Evolutionary conservation across 2,329 filamentous ascomycete species (phyloP), one percentile per base, ranked within the genome.

Genomic region (Exophiala aquamarina): DNA sequence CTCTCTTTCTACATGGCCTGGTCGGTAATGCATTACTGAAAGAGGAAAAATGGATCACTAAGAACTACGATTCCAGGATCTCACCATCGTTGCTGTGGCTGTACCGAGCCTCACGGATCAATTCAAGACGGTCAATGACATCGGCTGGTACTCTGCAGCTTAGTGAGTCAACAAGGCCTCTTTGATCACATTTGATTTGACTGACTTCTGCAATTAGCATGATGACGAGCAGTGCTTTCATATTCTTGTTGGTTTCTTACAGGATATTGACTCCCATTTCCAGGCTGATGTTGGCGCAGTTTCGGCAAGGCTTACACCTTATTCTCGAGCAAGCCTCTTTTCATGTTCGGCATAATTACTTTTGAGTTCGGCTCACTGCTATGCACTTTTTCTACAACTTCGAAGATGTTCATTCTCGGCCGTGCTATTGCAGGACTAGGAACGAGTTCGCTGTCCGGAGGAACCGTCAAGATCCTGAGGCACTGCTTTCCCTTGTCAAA

Each of bases 371-470:
- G 60, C 6, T 33, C 36, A 3, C 8, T 54, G 7, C 36, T 64
- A 17, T 62, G 55, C 41, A 56, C 50, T 8, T 47, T 49, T 0
- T 52, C 60, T 9, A 17, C 44, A 21, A 43, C n/a, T 11, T 54
- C 59, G 1, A 52, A 49, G 0, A 44, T 43, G 8, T 55, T 65
- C 19, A 59, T 65, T 41, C 23, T 59, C 1, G 62, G 62, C 2
- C 52, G 66, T 33, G 65, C 63, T 3, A 51, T 68, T 10, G 48
- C 61, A 4, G 67, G 66, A 3, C 18, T 64, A 2, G 64, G 61
- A 0, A 50, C 18, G 23, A 44, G 26, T 34, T 58, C 62, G 4
- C 48, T 59, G 1, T 52, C 58, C 31, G 56, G 31, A 42, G 38
- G 55, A 19, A 36, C 41, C 49, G 51, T 59, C 21, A 55, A 26